A percentile compares a stretch with the other conserved stretches of the same genome.
Conservation (phyloP, 441 rosid species). For the Sinapis alba region DNA sequence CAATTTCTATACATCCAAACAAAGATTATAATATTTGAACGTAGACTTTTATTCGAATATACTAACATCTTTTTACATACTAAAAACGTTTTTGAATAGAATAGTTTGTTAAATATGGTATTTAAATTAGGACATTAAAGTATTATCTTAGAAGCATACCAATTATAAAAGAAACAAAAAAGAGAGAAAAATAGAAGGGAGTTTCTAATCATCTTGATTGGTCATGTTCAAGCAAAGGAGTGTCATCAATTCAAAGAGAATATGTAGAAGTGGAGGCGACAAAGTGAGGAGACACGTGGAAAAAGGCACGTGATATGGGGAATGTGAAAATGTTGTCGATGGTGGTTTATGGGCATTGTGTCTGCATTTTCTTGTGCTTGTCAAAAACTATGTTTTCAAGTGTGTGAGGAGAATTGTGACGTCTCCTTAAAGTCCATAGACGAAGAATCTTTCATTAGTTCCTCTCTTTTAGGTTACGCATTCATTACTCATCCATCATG, state of each 20-base stretch:
- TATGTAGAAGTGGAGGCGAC: background rate
- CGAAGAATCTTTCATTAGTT: slow-evolving; percentile 32
- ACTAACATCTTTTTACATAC: no score
- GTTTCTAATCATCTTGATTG: background rate
- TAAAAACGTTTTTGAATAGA: background rate
- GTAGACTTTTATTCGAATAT: no score
- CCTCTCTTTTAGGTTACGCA: slow-evolving; percentile 35
- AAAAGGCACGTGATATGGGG: slow-evolving; percentile 55
- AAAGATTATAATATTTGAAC: no score
- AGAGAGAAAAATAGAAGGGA: background rate
- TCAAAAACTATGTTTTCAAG: slow-evolving; percentile 13
- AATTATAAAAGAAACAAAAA: no score
- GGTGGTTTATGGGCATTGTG: slow-evolving; percentile 31
- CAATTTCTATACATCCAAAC: background rate
- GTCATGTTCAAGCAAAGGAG: background rate
- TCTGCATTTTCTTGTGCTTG: slow-evolving; percentile 29
- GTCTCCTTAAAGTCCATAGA: slow-evolving; percentile 40
- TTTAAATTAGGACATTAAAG: background rate
- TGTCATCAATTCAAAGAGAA: background rate
- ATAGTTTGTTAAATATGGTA: background rate
- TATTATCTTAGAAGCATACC: background rate
- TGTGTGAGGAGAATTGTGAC: slow-evolving; percentile 32
- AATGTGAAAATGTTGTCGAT: slow-evolving; percentile 33
- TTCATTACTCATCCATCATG: slow-evolving; percentile 32
- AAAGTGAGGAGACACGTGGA: slow-evolving; percentile 29